Evolutionary conservation across 1,284 basidiomycete species (phyloP).

Genomic region (Hemileia vastatrix): DNA sequence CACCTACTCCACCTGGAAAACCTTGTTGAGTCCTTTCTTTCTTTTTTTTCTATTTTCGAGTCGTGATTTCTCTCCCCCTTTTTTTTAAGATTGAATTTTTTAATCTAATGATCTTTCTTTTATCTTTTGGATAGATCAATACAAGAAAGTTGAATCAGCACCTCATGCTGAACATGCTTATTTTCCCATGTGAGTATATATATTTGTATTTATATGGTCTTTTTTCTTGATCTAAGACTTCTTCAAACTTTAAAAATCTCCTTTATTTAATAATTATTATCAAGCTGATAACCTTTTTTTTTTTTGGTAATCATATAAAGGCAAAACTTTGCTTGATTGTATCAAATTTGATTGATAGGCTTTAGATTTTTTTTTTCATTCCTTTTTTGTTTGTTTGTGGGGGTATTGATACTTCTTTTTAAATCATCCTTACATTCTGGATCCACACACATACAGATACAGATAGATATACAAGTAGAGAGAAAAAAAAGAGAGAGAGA

Average conservation of each 20-base stretch:
- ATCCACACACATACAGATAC: too few species aligned
- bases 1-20: conserved; percentile 18
- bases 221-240: neutral
- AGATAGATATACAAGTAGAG: too few species aligned
- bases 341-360: neutral
- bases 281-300: too few species aligned
- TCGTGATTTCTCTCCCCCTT: too few species aligned
- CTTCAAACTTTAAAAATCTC: neutral
- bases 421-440: neutral
- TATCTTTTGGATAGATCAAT: conserved; percentile 10
- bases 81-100: neutral
- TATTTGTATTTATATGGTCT: neutral
- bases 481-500: too few species aligned
- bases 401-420: neutral
- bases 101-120: neutral
- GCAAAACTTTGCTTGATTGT: neutral
- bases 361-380: neutral
- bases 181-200: conserved; percentile 16
- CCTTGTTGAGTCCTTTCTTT: conserved; percentile 13
- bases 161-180: conserved; percentile 17
- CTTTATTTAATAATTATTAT: too few species aligned
- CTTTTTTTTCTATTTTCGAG: neutral
- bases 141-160: conserved; percentile 6
- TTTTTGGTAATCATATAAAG: too few species aligned
- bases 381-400: neutral